phyloP scores from a whole-genome alignment of 2,329 filamentous ascomycete genomes.

The Mycosphaerella arachidis region DNA sequence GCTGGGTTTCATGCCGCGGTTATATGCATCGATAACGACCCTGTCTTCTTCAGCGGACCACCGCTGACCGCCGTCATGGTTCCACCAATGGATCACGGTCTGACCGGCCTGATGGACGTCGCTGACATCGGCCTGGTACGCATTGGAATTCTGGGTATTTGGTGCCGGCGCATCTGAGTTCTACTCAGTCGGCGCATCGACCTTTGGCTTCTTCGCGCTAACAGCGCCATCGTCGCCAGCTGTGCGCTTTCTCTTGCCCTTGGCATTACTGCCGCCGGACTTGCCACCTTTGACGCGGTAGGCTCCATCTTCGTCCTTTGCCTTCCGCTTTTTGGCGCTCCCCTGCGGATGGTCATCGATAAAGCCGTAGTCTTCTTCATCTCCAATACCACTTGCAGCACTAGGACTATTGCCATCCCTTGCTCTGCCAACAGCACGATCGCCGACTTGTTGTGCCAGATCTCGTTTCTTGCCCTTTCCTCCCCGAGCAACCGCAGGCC shows the following conservation, averaged over 20 bases:
- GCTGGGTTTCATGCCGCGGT: no score
- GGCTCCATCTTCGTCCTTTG: slow-evolving; percentile 37
- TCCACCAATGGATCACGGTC: no score
- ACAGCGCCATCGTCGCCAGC: slow-evolving; percentile 19
- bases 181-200: slow-evolving; percentile 11
- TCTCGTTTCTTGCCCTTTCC: slow-evolving; percentile 25
- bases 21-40: no score
- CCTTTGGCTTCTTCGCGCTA: slow-evolving; percentile 23
- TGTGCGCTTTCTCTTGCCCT: slow-evolving; percentile 35
- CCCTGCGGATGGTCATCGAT: slow-evolving; percentile 20
- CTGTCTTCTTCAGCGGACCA: no score
- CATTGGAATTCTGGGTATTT: not conserved
- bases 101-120: not conserved
- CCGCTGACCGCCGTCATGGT: no score
- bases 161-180: not conserved
- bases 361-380: slow-evolving; percentile 35
- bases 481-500: slow-evolving; percentile 42
- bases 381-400: slow-evolving; percentile 28
- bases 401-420: slow-evolving; percentile 33
- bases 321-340: slow-evolving; percentile 33
- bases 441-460: slow-evolving; percentile 35
- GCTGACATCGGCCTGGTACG: not conserved
- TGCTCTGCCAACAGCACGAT: slow-evolving; percentile 33
- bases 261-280: slow-evolving; percentile 37
- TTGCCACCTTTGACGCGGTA: slow-evolving; percentile 48